Evolutionary conservation across 345 rosid genomes (phyloP).

Genomic region (Hirschfeldia incana): DNA sequence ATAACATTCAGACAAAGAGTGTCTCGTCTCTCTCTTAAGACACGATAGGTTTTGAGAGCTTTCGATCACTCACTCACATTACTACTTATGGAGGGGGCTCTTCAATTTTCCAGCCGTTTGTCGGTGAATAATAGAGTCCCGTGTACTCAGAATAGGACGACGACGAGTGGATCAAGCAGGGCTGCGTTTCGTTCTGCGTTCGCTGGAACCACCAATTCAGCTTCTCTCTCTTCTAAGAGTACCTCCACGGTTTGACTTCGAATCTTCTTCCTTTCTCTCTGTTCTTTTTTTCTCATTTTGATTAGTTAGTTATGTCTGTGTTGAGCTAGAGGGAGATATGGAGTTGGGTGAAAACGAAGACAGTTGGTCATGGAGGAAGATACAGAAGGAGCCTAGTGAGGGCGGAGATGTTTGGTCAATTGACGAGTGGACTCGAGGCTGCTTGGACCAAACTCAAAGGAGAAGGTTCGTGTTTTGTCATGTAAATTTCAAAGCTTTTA

Average conservation of each 20-base stretch:
- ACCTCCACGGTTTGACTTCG: conserved; percentile 49
- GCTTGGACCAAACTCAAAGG: conserved; percentile 99
- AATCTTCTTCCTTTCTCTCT: background rate
- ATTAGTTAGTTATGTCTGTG: conserved; percentile 10
- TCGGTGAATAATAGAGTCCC: conserved; percentile 13
- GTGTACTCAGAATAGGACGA: conserved; percentile 1
- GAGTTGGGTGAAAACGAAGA: conserved; percentile 61
- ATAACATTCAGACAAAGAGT: conserved; percentile 5
- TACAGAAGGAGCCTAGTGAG: conserved; percentile 51
- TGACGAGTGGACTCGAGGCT: conserved; percentile 87
- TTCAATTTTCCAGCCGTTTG: conserved; percentile 22
- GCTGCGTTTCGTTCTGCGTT: conserved; percentile 43
- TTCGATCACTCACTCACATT: background rate
- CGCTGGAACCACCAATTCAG: conserved; percentile 43
- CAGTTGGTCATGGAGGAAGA: conserved; percentile 47
- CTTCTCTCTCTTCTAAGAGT: conserved; percentile 55
- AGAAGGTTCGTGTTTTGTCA: conserved; percentile 51
- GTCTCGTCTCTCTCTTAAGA: background rate
- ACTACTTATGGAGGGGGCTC: conserved; percentile 28
- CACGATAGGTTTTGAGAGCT: conserved; percentile 4
- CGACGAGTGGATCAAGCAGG: conserved; percentile 9
- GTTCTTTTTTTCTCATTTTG: background rate
- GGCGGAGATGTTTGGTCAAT: conserved; percentile 98
- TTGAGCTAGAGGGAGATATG: conserved; percentile 55
- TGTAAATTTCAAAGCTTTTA: background rate